Percentiles rank a stretch among this genome's conserved stretches.
Conservation (phyloP, 768 basidiomycete genomes). For the Rhodotorula babjevae region DNA sequence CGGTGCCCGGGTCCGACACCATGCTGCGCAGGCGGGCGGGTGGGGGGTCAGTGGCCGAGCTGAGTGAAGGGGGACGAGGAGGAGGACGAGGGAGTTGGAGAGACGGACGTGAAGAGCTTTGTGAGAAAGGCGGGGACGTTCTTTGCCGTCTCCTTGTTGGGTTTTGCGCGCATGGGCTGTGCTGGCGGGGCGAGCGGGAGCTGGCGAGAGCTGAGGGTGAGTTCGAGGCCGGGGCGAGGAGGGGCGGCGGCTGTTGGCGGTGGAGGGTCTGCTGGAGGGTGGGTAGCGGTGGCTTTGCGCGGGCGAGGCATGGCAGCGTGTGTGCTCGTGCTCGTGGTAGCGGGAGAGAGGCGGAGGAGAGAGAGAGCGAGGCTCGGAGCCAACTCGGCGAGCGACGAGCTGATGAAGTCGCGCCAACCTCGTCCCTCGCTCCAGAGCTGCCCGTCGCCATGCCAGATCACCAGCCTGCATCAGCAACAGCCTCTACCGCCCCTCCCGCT, state of each 20-base stretch:
- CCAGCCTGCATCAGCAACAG: not conserved
- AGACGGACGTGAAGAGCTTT: conserved; percentile 80
- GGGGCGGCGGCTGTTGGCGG: not conserved
- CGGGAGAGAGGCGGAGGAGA: not conserved
- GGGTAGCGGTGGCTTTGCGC: conserved; percentile 3
- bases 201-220: conserved; percentile 1
- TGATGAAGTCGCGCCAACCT: not conserved
- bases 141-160: conserved; percentile 52
- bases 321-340: not conserved
- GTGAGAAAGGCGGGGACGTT: conserved; percentile 77
- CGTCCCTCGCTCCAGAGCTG: not conserved
- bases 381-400: too few species aligned
- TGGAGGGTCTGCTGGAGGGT: not conserved
- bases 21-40: conserved; percentile 60
- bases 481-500: not conserved
- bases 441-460: too few species aligned
- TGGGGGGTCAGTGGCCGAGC: not conserved
- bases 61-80: not conserved
- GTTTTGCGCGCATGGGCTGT: conserved; percentile 35
- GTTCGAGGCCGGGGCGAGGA: not conserved
- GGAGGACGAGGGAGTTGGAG: too few species aligned
- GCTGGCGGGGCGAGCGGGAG: not conserved
- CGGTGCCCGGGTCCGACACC: conserved; percentile 78
- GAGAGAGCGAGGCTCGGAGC: too few species aligned
- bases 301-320: not conserved